Conservation (phyloP, 768 basidiomycete species). For the Calocybe gangraenosa region DNA sequence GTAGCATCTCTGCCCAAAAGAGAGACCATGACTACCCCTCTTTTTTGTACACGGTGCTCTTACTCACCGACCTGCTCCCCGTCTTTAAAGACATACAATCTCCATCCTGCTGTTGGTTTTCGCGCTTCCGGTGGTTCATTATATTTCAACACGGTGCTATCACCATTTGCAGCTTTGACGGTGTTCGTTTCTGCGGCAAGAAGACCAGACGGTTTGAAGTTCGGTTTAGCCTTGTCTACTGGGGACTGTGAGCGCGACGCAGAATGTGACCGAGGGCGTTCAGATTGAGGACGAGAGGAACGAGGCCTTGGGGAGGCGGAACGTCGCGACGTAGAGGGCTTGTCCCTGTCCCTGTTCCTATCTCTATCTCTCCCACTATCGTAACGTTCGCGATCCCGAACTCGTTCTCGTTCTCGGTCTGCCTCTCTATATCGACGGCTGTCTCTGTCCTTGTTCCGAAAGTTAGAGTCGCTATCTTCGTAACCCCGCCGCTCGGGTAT, state of each 20-base stretch:
- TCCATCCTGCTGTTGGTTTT: conserved; percentile 86
- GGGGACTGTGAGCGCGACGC: conserved; percentile 42
- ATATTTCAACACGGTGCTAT: conserved; percentile 86
- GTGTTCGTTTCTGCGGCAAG: conserved; percentile 97
- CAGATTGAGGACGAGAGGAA: conserved; percentile 32
- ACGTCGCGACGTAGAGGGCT: conserved; percentile 37
- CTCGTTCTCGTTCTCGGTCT: conserved; percentile 39
- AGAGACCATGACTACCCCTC: background rate
- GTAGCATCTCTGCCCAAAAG: conserved; percentile 67
- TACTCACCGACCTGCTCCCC: conserved; percentile 84
- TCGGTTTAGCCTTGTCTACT: conserved; percentile 75
- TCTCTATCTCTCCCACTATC: conserved; percentile 24
- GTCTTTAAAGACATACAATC: conserved; percentile 97
- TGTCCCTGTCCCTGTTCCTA: conserved; percentile 26
- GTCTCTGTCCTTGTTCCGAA: conserved; percentile 9
- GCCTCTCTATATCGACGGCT: conserved; percentile 17
- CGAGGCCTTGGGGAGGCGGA: conserved; percentile 62
- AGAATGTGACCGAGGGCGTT: conserved; percentile 28
- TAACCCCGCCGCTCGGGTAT: conserved; percentile 12
- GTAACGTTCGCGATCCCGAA: conserved; percentile 41
- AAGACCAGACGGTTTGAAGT: conserved; percentile 84
- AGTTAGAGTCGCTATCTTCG: conserved; percentile 3
- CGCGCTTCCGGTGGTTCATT: conserved; percentile 98
- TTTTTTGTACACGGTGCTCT: background rate
- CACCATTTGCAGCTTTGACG: conserved; percentile 70